Evolutionary conservation across 139 green algal genomes (phyloP).

Genomic region (Tetradesmus obliquus): DNA sequence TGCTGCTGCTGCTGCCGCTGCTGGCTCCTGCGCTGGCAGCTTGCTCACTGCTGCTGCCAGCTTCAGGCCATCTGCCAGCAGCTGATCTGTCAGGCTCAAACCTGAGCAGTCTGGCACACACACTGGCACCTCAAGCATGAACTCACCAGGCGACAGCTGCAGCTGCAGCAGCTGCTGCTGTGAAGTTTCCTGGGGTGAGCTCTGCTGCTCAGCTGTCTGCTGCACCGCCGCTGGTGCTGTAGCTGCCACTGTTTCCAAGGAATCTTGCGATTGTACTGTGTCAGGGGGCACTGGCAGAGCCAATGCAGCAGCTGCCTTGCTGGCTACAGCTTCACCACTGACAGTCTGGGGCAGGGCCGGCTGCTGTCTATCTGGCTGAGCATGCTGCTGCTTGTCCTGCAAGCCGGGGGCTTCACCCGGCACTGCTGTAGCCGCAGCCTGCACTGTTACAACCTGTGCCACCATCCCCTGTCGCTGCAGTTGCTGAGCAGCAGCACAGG

Average conservation of each 20-base stretch:
- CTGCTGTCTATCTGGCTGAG: background rate
- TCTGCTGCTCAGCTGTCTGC: background rate
- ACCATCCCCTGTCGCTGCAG: background rate
- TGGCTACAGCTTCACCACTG: background rate
- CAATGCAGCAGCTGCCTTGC: background rate
- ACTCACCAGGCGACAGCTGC: conserved; percentile 5
- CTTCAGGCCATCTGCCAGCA: conserved; percentile 6
- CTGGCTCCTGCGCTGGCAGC: background rate
- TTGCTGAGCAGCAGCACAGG: background rate
- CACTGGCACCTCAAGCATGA: background rate
- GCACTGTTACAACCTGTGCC: background rate
- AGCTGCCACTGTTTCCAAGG: background rate
- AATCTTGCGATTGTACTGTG: background rate
- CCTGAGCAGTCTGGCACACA: background rate
- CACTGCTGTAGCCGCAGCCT: background rate
- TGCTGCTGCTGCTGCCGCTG: background rate
- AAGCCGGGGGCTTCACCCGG: background rate
- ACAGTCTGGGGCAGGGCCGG: background rate
- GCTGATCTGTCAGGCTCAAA: background rate
- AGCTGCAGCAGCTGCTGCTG: conserved; percentile 22
- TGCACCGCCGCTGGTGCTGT: background rate
- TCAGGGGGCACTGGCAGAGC: background rate
- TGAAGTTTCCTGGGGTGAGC: background rate
- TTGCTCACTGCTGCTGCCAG: background rate
- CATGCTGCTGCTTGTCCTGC: background rate